These are phyloP conservation scores for Tricholoma sp. DNA, from an alignment of 768 basidiomycete species.

Conservation along the genomic window DNA sequence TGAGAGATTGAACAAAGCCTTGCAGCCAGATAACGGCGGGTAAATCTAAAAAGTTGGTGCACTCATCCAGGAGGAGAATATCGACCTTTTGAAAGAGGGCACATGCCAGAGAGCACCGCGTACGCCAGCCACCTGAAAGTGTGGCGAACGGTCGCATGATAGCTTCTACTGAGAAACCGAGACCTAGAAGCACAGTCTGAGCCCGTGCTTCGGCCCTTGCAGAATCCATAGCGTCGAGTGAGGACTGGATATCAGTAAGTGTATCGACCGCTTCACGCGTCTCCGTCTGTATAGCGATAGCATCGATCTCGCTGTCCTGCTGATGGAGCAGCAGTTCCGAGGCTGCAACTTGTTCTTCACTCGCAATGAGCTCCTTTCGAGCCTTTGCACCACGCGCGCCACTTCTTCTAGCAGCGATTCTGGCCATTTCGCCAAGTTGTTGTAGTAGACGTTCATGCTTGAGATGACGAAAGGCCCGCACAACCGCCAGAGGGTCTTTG, in stretches of 20 bases:
- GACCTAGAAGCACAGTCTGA: slow-evolving; percentile 46
- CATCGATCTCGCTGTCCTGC: slow-evolving; percentile 18
- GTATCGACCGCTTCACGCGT: slow-evolving; percentile 19
- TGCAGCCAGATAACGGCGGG: slow-evolving; percentile 51
- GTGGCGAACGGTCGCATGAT: slow-evolving; percentile 34
- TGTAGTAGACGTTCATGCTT: slow-evolving; percentile 21
- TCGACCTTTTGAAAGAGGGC: slow-evolving; percentile 54
- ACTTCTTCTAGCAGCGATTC: slow-evolving; percentile 46
- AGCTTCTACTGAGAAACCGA: slow-evolving; percentile 47
- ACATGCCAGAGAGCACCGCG: slow-evolving; percentile 53
- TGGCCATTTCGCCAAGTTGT: slow-evolving; percentile 31
- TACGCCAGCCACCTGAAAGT: slow-evolving; percentile 65
- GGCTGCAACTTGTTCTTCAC: slow-evolving; percentile 35
- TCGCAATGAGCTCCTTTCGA: slow-evolving; percentile 42
- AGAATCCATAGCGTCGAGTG: slow-evolving; percentile 23
- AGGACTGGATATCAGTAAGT: slow-evolving; percentile 21
- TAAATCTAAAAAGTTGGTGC: slow-evolving; percentile 50
- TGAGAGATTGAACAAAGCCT: slow-evolving; percentile 38
- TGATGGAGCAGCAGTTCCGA: slow-evolving; percentile 20
- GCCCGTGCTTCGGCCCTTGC: slow-evolving; percentile 44
- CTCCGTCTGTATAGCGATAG: slow-evolving; percentile 13
- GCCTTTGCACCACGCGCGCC: slow-evolving; percentile 56
- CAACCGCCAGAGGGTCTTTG: slow-evolving; percentile 18
- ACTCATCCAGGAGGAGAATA: slow-evolving; percentile 57
- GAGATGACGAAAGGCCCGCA: slow-evolving; percentile 21